phyloP scores from a whole-genome alignment of 805 yeast species.

The Candida boidinii region DNA sequence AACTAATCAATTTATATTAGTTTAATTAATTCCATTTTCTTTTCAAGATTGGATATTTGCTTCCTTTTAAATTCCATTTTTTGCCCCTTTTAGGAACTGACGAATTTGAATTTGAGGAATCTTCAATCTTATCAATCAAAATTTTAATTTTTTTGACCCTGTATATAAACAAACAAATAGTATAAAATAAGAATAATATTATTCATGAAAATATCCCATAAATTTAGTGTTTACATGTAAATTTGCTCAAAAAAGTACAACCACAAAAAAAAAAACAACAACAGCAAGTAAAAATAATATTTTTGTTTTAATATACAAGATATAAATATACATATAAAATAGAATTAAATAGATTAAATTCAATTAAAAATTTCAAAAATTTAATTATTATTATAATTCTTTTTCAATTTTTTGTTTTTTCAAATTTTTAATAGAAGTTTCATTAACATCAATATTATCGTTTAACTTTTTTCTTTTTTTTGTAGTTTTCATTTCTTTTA shows the following conservation, averaged over 20 bases:
- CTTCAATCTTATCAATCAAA: too few relatives aligned
- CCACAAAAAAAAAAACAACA: neutral
- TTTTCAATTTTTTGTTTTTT: neutral
- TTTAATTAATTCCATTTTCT: too few relatives aligned
- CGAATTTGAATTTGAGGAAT: too few relatives aligned
- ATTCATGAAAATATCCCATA: neutral
- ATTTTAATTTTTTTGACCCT: neutral
- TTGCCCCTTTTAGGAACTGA: too few relatives aligned
- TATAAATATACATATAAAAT: neutral
- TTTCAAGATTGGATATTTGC: too few relatives aligned
- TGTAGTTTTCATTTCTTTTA: conserved; percentile 17
- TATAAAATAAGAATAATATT: neutral
- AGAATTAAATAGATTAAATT: neutral
- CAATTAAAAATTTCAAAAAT: neutral
- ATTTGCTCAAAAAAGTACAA: neutral
- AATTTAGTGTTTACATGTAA: neutral
- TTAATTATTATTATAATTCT: neutral
- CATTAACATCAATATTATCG: neutral
- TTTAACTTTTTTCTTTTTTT: conserved; percentile 10
- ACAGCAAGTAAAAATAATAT: neutral
- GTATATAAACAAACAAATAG: neutral
- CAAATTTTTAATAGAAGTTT: too few relatives aligned
- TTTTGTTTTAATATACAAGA: neutral
- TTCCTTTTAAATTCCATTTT: too few relatives aligned
- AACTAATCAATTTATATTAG: too few relatives aligned